These are phyloP conservation scores for Pulicaria dysenterica DNA, from an alignment of 129 eudicot species.

Conservation along the genomic window DNA sequence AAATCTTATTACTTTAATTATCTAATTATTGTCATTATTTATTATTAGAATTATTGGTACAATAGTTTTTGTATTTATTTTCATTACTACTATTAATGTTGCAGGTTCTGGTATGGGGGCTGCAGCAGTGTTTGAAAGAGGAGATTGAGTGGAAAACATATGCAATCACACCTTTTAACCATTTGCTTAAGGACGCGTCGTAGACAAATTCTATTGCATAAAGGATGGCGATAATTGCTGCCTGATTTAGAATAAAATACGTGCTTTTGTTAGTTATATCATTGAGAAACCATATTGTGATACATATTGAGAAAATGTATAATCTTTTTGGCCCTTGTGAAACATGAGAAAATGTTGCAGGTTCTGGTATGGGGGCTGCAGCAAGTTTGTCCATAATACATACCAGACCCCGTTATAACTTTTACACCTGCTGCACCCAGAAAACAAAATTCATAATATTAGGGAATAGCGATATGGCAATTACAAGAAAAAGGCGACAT, in stretches of 20 bases:
- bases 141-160: constrained; percentile 38
- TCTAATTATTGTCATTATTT: too few relatives aligned
- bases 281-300: constrained; percentile 17
- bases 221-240: background rate
- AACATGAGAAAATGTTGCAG: constrained; percentile 38
- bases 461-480: background rate
- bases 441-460: background rate
- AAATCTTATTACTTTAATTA: too few relatives aligned
- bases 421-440: constrained; percentile 3
- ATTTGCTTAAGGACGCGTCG: background rate
- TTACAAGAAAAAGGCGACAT: background rate
- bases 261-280: background rate
- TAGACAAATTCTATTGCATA: constrained; percentile 12
- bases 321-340: background rate
- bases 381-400: background rate
- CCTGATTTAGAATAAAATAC: background rate
- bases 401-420: background rate
- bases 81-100: background rate
- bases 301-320: background rate
- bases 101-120: constrained; percentile 83
- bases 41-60: too few relatives aligned
- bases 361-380: constrained; percentile 84
- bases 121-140: constrained; percentile 78
- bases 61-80: too few relatives aligned
- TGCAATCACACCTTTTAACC: constrained; percentile 2